Evolutionary conservation across 2,329 filamentous ascomycete species (phyloP), one percentile per base, ranked within the genome.

Genomic region (Scytalidium lignicola): DNA sequence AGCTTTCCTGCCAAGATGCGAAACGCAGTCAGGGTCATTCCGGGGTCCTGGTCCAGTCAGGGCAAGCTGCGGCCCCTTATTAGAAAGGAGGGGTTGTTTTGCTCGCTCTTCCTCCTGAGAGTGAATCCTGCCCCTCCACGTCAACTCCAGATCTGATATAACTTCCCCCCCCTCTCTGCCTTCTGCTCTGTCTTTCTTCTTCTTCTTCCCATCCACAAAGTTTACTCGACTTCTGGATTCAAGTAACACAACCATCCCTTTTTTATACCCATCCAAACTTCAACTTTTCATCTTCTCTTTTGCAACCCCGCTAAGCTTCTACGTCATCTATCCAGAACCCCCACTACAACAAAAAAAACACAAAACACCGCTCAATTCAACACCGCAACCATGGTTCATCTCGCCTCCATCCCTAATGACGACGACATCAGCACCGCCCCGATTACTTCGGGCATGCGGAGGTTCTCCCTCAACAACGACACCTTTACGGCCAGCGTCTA

Each of bases 401-500:
- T 77, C 45, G 65, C 72, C 20, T 60, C 64, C 47, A 69, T 76
- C 48, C 63, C 71, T 6, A 55, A 48, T 19, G 51, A 60, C 26
- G 45, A 57, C 2, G 46, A 48, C 2, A 28, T 55, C 41, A n/a
- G n/a, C n/a, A 46, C 54, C 2, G 23, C 52, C 23, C 58, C 58
- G 18, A 53, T 68, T 29, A 57, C 70, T 26, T 68, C 71, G 13
- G 70, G 70, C 20, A 57, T 80, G 46, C 67, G 75, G 21, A 71
- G 73, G 22, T 59, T 80, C 50, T 61, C 69, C 7, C 26, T 46
- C 13, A 60, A 64, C 8, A 29, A 46, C 10, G 60, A 64, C 47
- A 49, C 41, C 18, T 64, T 62, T 49, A 65, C 63, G 5, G 61
- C 61, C 2, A 60, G 57, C 18, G 88, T 96, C 61, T 97, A 96